Conservation (phyloP, 805 yeast genomes). For the Saccharomycopsis lassenensis region DNA sequence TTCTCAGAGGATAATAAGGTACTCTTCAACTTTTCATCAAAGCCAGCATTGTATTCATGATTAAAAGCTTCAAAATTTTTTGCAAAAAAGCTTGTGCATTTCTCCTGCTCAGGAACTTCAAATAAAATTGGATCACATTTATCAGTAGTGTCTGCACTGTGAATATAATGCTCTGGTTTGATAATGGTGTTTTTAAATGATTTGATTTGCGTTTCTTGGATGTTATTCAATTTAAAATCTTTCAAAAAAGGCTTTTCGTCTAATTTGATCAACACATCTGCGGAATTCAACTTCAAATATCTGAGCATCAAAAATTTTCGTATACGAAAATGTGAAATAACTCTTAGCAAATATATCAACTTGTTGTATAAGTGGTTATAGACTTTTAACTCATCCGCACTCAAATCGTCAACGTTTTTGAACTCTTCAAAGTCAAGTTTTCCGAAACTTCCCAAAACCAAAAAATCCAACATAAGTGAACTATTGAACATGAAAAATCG, state of each 20-base stretch:
- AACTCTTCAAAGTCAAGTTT: conserved; percentile 6
- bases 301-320: conserved; percentile 3
- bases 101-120: neutral
- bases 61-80: conserved; percentile 1
- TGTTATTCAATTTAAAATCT: neutral
- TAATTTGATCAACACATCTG: conserved; percentile 1
- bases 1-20: neutral
- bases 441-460: conserved; percentile 1
- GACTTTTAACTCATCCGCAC: neutral
- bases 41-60: too few relatives aligned
- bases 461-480: conserved; percentile 3
- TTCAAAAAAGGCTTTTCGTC: neutral
- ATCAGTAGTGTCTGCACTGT: neutral
- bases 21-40: neutral
- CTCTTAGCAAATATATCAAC: conserved; percentile 4
- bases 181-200: conserved; percentile 10
- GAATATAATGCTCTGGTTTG: conserved; percentile 10
- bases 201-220: conserved; percentile 6
- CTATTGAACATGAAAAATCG: conserved; percentile 4
- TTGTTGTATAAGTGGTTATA: conserved; percentile 1
- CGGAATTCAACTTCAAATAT: conserved; percentile 5
- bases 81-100: conserved; percentile 1
- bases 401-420: neutral
- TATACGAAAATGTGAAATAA: conserved; percentile 9
- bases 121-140: neutral